A percentile compares a stretch with the other conserved stretches of the same genome.
phyloP scores from a whole-genome alignment of 116 monocot genomes.

The Posidonia oceanica region DNA sequence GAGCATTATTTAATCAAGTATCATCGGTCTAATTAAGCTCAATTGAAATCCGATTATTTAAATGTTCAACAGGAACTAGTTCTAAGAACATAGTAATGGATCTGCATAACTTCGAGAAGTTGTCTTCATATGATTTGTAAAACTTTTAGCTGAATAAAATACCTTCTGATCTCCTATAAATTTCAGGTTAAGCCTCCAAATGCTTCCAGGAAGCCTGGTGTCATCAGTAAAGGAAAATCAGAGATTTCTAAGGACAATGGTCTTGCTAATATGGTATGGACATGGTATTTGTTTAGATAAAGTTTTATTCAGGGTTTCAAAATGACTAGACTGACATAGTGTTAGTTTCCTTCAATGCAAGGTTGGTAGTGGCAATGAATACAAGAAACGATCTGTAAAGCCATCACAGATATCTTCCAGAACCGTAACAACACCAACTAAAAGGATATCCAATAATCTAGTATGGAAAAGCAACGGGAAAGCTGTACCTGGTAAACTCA shows the following conservation, averaged over 20 bases:
- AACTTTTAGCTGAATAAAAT: neutral
- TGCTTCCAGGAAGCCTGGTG: constrained; percentile 14
- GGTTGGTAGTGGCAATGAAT: constrained; percentile 15
- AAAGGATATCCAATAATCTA: constrained; percentile 6
- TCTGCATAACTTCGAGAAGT: constrained; percentile 6
- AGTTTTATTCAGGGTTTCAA: neutral
- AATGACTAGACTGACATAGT: constrained; percentile 1
- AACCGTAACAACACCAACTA: constrained; percentile 19
- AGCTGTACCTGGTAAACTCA: constrained; percentile 16
- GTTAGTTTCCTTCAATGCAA: constrained; percentile 11
- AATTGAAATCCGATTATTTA: no score
- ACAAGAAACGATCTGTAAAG: constrained; percentile 25
- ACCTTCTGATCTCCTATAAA: no score
- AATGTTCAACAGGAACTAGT: constrained; percentile 1
- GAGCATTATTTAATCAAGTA: no score
- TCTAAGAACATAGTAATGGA: constrained; percentile 32
- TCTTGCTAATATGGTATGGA: constrained; percentile 18
- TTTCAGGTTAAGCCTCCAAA: constrained; percentile 27
- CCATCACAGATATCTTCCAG: constrained; percentile 29
- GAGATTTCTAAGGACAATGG: constrained; percentile 8
- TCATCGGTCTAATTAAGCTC: no score
- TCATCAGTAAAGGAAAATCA: constrained; percentile 11
- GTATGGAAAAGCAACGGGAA: constrained; percentile 6
- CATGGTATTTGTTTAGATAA: neutral
- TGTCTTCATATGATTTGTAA: neutral